phyloP scores from a whole-genome alignment of 2,329 filamentous ascomycete species.

The Aspergillus viridinutans region DNA sequence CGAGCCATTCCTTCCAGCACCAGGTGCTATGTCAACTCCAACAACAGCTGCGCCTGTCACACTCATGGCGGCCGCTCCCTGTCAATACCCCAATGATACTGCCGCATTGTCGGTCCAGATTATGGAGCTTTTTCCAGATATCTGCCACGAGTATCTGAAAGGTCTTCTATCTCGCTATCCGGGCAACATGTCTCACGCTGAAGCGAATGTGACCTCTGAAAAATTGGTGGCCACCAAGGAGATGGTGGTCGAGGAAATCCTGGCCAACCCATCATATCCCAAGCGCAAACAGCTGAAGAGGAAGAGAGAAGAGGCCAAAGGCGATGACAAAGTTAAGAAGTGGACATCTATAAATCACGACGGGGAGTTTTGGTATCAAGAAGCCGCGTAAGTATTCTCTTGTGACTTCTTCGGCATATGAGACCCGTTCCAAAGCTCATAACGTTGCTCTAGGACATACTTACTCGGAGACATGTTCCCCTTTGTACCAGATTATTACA shows the following conservation, averaged over 20 bases:
- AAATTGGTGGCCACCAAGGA: slow-evolving; percentile 11
- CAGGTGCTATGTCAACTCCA: not conserved
- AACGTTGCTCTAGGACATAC: not conserved
- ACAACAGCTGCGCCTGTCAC: not conserved
- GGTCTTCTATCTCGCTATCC: slow-evolving; percentile 30
- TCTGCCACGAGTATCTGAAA: slow-evolving; percentile 40
- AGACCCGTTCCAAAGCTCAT: not conserved
- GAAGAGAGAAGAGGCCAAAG: slow-evolving; percentile 30
- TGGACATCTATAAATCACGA: slow-evolving; percentile 25
- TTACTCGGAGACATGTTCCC: not conserved
- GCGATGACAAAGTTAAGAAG: slow-evolving; percentile 19
- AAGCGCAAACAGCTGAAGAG: slow-evolving; percentile 37
- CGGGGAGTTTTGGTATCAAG: slow-evolving; percentile 17
- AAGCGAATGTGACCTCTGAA: not conserved
- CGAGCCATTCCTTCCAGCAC: not conserved
- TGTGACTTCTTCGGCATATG: not conserved
- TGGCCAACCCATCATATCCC: slow-evolving; percentile 41
- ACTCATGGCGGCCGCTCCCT: not conserved
- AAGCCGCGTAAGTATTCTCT: slow-evolving; percentile 18
- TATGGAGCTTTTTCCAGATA: slow-evolving; percentile 45
- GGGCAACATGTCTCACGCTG: slow-evolving; percentile 1
- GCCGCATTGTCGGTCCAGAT: slow-evolving; percentile 21
- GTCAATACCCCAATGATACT: not conserved
- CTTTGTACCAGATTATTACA: slow-evolving; percentile 31
- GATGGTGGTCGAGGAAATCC: slow-evolving; percentile 41